Evolutionary conservation across 768 basidiomycete species (phyloP).

Genomic region (Tephrocybe sp.): DNA sequence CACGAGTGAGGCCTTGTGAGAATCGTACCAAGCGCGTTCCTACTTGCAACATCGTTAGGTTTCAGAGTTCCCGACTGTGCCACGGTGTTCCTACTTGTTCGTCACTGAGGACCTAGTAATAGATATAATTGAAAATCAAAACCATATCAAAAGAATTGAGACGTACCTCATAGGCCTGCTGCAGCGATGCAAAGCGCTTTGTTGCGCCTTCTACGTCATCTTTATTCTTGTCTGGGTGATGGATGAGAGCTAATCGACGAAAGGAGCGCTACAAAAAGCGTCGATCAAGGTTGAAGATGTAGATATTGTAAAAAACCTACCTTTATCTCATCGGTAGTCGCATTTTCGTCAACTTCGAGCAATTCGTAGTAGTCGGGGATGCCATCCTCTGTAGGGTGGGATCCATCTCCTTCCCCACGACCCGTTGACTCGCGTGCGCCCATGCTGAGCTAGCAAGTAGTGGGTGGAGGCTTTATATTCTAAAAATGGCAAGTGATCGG

Average conservation of each 20-base stretch:
- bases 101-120: conserved; percentile 89
- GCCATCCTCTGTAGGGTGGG: conserved; percentile 18
- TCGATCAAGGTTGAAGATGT: neutral
- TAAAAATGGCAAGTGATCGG: conserved; percentile 17
- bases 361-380: conserved; percentile 79
- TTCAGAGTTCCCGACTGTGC: conserved; percentile 1
- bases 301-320: conserved; percentile 32
- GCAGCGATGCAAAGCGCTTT: conserved; percentile 80
- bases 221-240: conserved; percentile 88
- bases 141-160: conserved; percentile 8
- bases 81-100: conserved; percentile 68
- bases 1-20: conserved; percentile 76
- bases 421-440: conserved; percentile 68
- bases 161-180: conserved; percentile 93
- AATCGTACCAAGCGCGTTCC: conserved; percentile 99
- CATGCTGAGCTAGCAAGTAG: conserved; percentile 44
- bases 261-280: conserved; percentile 64
- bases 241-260: conserved; percentile 77
- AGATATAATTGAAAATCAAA: too few relatives aligned
- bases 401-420: conserved; percentile 22
- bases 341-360: conserved; percentile 78
- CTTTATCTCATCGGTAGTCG: conserved; percentile 88
- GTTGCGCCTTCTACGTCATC: conserved; percentile 85
- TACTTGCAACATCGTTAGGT: conserved; percentile 43
- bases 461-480: too few relatives aligned